Evolutionary conservation across 768 basidiomycete species (phyloP), one percentile per base, ranked within the genome.

Genomic region (Macrocybe gigantea): DNA sequence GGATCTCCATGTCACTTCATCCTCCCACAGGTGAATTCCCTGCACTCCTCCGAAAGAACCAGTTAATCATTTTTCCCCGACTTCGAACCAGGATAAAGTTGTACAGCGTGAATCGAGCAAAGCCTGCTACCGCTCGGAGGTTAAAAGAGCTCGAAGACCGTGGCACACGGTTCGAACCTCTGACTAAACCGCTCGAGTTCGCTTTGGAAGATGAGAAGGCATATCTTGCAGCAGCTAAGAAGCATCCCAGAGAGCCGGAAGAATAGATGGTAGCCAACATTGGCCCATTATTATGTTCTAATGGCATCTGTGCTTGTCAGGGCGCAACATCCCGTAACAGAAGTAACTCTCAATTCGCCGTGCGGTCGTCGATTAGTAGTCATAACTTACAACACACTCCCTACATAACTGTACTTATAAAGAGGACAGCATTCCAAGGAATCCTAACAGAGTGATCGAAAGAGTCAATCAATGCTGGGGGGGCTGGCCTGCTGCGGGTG

Each of bases 1-100:
- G 74, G 74, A 73, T 48, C 63, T 74, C 30, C 77, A 79, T 49
- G 76, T 78, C 39, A 78, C 77, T 0, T 78, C 75, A 10, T 77
- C 75, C 1, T 68, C 64, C 49, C 77, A 79, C 33, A 52, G 60
- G 60, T 60, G 13, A n/a, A 51, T 49, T n/a, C 11, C 22, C 7
- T 35, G 14, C 32, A 33, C 10, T 45, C 36, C 8, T 39, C 30
- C 13, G 4, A 6, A 22, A 7, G 8, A n/a, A 30, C 6, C 15
- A 13, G 10, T 13, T 44, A 15, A 45, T 13, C 5, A 41, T 8
- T 14, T 34, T 31, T 22, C 22, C 22, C 4, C 22, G 2, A n/a
- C n/a, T n/a, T 33, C 12, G 9, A 14, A 9, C 8, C 48, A 71
- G 77, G 29, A 73, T 80, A 65, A 77, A 77, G 57, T 39, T 80